A percentile compares a stretch with the other conserved stretches of the same genome.
Conservation (phyloP, 2,329 filamentous ascomycete species). For the Cladosporium sp. region DNA sequence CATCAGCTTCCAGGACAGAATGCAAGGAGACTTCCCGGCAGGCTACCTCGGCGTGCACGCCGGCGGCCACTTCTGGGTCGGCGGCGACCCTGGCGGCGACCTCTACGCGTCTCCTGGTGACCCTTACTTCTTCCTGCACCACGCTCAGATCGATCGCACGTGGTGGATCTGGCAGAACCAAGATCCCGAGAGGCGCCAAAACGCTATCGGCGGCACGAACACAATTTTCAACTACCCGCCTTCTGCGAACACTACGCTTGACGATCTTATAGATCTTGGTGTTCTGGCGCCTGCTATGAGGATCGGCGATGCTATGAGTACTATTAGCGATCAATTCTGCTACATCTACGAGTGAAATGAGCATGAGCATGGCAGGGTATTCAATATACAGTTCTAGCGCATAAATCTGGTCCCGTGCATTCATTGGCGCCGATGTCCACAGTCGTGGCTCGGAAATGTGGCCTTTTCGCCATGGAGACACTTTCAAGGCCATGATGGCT, state of each 20-base stretch:
- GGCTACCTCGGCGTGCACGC: slow-evolving; percentile 37
- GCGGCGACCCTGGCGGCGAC: slow-evolving; percentile 43
- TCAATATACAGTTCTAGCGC: too few species aligned
- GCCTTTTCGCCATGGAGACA: too few species aligned
- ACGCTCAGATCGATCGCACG: slow-evolving; percentile 45
- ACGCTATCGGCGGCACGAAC: slow-evolving; percentile 38
- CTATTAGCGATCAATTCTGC: slow-evolving; percentile 44
- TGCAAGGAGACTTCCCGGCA: slow-evolving; percentile 23
- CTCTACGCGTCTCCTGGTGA: slow-evolving; percentile 44
- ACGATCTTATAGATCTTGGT: slow-evolving; percentile 39
- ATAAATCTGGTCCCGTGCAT: too few species aligned
- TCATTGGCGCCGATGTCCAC: too few species aligned
- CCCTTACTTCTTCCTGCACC: slow-evolving; percentile 47
- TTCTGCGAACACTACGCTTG: slow-evolving; percentile 40
- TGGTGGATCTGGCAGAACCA: slow-evolving; percentile 51
- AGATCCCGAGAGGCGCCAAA: slow-evolving; percentile 33
- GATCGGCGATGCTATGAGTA: slow-evolving; percentile 40
- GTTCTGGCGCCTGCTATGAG: slow-evolving; percentile 32
- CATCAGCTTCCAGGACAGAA: slow-evolving; percentile 22
- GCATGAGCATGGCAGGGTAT: not conserved
- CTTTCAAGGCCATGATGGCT: too few species aligned
- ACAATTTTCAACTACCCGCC: slow-evolving; percentile 42
- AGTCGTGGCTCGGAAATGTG: too few species aligned
- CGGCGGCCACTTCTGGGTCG: slow-evolving; percentile 43
- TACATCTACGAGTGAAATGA: slow-evolving; percentile 38